Base-by-base conservation (phyloP, 2,329 filamentous ascomycete genomes). In the Phaeoacremonium minimum region DNA sequence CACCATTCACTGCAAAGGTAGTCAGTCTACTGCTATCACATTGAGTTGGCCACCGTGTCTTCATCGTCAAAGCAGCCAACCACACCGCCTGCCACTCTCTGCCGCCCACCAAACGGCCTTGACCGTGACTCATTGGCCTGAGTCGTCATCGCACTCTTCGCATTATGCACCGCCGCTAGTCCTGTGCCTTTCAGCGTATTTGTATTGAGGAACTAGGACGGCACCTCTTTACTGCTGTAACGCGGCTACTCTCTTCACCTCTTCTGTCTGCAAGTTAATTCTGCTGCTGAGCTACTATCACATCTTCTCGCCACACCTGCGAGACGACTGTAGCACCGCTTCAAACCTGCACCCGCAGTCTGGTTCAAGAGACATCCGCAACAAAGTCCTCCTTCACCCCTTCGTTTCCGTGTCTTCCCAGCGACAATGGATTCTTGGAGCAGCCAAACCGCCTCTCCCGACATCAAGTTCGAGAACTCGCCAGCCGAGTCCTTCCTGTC, bases 401-500 rank as follows among this genome's bases (percentile, higher is more conserved):
- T 32, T 32, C 33, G 8, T 18, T 26, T 18, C 40, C 30, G 32
- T 36, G 15, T 37, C 36, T 22, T 20, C 28, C 44, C n/a, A n/a
- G 9, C 22, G 9, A 52, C 48, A n/a, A 69, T 72, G 68, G 57
- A 60, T 38, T 57, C 56, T 33, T 63, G 57, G 57, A 49, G 58
- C 41, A 39, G 42, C 56, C 61, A 54, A 57, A 61, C 60, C 33
- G 49, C 52, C 12, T 62, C 68, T 39, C 64, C 70, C 26, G 52
- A 61, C 41, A 52, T 71, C 55, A 76, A 77, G 57, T 65, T 74
- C 46, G 71, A 77, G 56, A 50, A 62, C 40, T 77, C 73, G 28
- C 73, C 73, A 3, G 58, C 68, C 53, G 74, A 77, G 55, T 76
- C 73, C 5, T 63, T 75, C 30, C 53, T 76, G 26, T 76, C 74